Percentiles rank a stretch among this genome's conserved stretches.
Evolutionary conservation across 192 early-diverging fungal species (phyloP).

Genomic region (Backusella liffmaniae): DNA sequence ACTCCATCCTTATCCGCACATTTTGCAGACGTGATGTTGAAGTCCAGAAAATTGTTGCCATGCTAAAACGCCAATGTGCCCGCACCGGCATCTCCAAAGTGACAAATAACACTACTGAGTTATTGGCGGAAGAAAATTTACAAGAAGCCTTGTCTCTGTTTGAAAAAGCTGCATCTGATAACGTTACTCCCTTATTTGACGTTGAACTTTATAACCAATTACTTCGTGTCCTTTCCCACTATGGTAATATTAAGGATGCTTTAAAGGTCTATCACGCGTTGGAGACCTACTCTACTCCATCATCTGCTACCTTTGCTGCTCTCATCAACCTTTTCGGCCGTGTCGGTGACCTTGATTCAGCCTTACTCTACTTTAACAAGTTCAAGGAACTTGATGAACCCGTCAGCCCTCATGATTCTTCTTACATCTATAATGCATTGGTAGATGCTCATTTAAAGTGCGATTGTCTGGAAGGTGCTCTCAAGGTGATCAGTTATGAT

Average conservation of each 20-base stretch:
- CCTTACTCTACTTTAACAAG: conserved; percentile 27
- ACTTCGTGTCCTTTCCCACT: conserved; percentile 35
- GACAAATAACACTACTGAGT: conserved; percentile 19
- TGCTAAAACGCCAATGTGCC: conserved; percentile 29
- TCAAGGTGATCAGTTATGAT: conserved; percentile 27
- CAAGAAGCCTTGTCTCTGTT: conserved; percentile 35
- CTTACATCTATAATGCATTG: conserved; percentile 39
- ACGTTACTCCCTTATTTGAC: conserved; percentile 28
- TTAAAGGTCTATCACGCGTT: conserved; percentile 28
- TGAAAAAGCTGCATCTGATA: conserved; percentile 17
- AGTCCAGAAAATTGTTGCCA: conserved; percentile 37
- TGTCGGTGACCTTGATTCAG: conserved; percentile 32
- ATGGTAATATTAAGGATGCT: conserved; percentile 31
- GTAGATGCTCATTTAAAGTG: conserved; percentile 39
- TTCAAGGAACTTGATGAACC: conserved; percentile 14
- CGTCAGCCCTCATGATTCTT: conserved; percentile 20
- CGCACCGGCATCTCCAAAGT: conserved; percentile 16
- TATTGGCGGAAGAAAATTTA: conserved; percentile 35
- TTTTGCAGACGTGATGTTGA: conserved; percentile 40
- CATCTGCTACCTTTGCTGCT: conserved; percentile 54
- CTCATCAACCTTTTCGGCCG: conserved; percentile 49
- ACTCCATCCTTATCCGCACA: conserved; percentile 26
- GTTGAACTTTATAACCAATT: conserved; percentile 39
- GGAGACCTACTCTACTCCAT: conserved; percentile 31
- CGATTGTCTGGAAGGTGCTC: conserved; percentile 20